Base-by-base conservation (phyloP, 2,329 filamentous ascomycete genomes). In the Diplodia seriata region DNA sequence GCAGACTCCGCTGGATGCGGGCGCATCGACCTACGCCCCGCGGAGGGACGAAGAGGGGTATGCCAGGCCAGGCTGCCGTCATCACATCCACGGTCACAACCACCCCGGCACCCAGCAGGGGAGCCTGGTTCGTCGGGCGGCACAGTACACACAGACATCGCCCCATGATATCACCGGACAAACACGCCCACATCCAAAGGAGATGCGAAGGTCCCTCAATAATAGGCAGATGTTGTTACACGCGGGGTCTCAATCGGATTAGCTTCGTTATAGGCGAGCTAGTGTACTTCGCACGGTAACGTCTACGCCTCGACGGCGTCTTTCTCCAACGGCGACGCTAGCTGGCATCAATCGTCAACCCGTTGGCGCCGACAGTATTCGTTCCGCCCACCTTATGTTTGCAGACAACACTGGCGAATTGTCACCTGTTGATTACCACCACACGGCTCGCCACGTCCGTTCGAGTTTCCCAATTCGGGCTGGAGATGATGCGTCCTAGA, bases 11-110 rank as follows among this genome's bases (percentile, higher is more conserved):
- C n/a, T 23, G 23, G 15, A 50, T 33, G 31, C 31, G 31, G 31
- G 31, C 31, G 49, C 26, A 26, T 26, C 26, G 26, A 26, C 26
- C n/a, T 12, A 29, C 14, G 29, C 54, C 54, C 54, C 31, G 33
- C 54, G n/a, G n/a, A 15, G 54, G 9, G 54, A 36, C n/a, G 54
- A 57, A 6, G 53, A 55, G 53, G 53, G 53, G 31, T n/a, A 57
- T 38, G 3, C 36, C 36, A 38, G 12, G 31, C 33, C 38, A 40
- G 33, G 33, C 33, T 57, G 20, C 54, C 23, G 33, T 40, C 54
- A 57, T 26, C 54, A 38, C 33, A 8, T 8, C 3, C 36, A 38
- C 36, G 11, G 31, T 36, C 33, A 14, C 36, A 23, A 31, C 18
- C 53, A 53, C 40, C 33, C 29, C 8, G 31, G 53, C 29, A 31